Base-by-base conservation (phyloP, 306 rosid species). In the Carpinus viminea region DNA sequence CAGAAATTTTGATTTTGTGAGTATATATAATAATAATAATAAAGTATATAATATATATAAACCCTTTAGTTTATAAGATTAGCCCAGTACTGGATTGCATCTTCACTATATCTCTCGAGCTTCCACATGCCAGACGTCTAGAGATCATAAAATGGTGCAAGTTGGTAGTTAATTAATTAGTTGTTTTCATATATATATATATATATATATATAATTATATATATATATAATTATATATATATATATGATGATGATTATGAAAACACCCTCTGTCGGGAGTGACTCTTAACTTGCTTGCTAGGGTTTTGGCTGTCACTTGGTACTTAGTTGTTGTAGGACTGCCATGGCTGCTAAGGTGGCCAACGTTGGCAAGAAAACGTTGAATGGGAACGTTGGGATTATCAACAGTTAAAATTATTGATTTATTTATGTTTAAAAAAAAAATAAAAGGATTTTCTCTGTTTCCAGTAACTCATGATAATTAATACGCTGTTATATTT, bases 101-200 rank as follows among this genome's bases (percentile, higher is more conserved):
- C 66, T 4, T 60, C 3, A 26, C 36, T 24, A 24, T 12, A 4
- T 60, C 36, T 60, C 68, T 26, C 11, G 41, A 45, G 76, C 66
- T 76, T 80, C 84, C 82, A 83, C 24, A 75, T 76, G 78, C 80
- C 82, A 72, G 64, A 74, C 38, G 18, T 69, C 16, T 15, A 70
- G 18, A 60, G 28, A 4, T 17, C 43, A 38, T 38, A 38, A 50
- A 6, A 70, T 48, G 59, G 43, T 70, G 5, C 36, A n/a, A 24
- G 59, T 31, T 24, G 34, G 41, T 24, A 56, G 5, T 24, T 24
- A 24, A 24, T 36, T 36, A 36, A 36, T 38, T 38, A 3, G 43
- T 38, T 38, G 43, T 38, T 38, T 38, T 38, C 43, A 4, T 38
- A 38, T 38, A 36, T 4, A 38, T 38, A 38, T 38, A 31, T 31